Base-by-base conservation (phyloP, 2,329 filamentous ascomycete genomes). In the Endothia cerciana region DNA sequence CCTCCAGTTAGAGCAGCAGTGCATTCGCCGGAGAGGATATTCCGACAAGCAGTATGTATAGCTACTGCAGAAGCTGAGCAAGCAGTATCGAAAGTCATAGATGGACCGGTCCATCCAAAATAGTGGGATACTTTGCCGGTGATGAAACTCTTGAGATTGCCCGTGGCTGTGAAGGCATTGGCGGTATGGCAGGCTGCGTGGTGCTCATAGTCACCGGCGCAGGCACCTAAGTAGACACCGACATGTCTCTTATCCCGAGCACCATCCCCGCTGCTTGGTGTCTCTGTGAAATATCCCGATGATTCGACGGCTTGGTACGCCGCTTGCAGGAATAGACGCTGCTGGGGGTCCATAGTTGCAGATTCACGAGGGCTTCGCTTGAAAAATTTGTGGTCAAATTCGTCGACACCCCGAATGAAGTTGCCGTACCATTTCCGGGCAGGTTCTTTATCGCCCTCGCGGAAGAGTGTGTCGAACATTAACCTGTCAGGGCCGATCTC, bases 341-440 rank as follows among this genome's bases (percentile, higher is more conserved):
- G 77, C 62, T 80, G 77, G 6, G 79, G 79, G 65, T 81, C 79
- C 69, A 77, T 77, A 1, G 75, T 68, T 8, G 70, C 70, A n/a
- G 71, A 72, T 71, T 80, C 30, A 17, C 41, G 15, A 3, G 13
- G 13, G 15, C 13, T 17, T 5, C 6, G 5, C 41, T 17, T 17
- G 41, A 43, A 43, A 15, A 43, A 43, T 17, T 5, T 17, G 41
- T 43, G 41, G 41, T 43, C 41, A 15, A 43, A 43, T 19, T 17
- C 41, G 41, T 43, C 41, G 13, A 17, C 13, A 17, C 41, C 13
- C 2, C 17, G 13, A 15, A 36, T 5, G 33, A 36, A 36, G 33
- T 36, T 36, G 33, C 38, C 38, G 38, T 40, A 3, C 71, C 58
- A 70, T 38, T 36, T 33, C 22, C 15, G 53, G 68, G 1, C 70